Evolutionary conservation across 2,329 filamentous ascomycete species (phyloP), one percentile per base, ranked within the genome.

Genomic region (Aspergillus ibericus): DNA sequence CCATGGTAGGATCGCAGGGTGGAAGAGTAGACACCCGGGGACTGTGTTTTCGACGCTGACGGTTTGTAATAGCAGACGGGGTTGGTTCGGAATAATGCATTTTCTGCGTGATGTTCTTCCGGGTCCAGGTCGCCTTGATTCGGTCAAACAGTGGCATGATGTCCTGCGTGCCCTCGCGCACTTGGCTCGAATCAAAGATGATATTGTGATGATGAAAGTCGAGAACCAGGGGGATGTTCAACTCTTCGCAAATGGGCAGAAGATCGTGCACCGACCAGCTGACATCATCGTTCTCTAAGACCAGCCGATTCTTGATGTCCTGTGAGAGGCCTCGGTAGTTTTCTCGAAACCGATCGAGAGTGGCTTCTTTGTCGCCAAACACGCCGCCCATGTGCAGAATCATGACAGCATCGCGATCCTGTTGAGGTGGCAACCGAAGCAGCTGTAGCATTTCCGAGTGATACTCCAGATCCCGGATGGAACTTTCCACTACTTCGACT

Each of bases 131-230:
- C 3, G 88, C 86, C 44, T 84, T 82, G 68, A 98, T 98, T 4
- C 89, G 86, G 0, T 88, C 87, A 61, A 85, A 95, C 0, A 96
- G 77, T 0, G 80, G 75, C 50, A 89, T 87, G 63, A 98, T 92
- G 66, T 96, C 93, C 18, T 85, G 81, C 0, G 92, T 96, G 0
- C 93, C 92, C 75, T 96, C 93, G 2, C 92, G 87, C 48, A 96
- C 78, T 65, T 89, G 77, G 5, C 80, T 80, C 0, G 83, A 70
- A 71, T 96, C 90, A 68, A 96, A 96, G 8, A 96, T 78, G 66
- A 98, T 97, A 73, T 97, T 97, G 80, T 98, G 91, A 67, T 98
- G 93, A 70, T 98, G 93, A 66, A 86, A 98, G 73, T 98, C 93
- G 10, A 98, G 86, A 1, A 96, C 93, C 0, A 97, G 77, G 0